Evolutionary conservation across 352 stramenopile genomes (phyloP), one percentile per base, ranked within the genome.

Genomic region (Phytopythium delawarense): DNA sequence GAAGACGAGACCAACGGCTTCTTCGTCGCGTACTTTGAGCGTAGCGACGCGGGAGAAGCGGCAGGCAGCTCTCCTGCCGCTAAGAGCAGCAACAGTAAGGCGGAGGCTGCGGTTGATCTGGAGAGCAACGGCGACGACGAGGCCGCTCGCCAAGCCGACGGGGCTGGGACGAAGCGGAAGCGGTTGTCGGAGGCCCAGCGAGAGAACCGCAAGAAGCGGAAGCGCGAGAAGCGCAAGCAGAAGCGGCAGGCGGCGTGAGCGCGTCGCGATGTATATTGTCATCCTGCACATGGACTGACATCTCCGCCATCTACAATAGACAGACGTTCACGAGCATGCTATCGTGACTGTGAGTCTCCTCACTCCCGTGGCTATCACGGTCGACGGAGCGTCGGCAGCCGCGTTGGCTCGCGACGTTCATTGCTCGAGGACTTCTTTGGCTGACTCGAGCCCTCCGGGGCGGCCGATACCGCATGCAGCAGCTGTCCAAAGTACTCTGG

Each of bases 1-100:
- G 92, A 98, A 52, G 92, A 98, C 73, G 86, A 81, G 46, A 98
- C 96, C 5, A 98, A 98, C 72, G 96, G 96, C 23, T 99, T 99
- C 72, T 99, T 99, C 66, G 95, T 99, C 6, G 84, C 89, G 34
- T 98, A 97, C 71, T 98, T 99, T 73, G 91, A 97, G 63, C 83
- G 94, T 6, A 45, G 65, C 16, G 35, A 32, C n/a, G 37, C 44
- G 2, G 56, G 18, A 30, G 52, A 20, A 5, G 9, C 23, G 57
- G 48, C 28, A 61, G 51, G 21, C 49, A 28, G 5, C 23, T 50
- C 3, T 49, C 57, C 44, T 4, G 21, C 25, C 55, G 53, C 5
- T 15, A 56, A 60, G 23, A 42, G 52, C 13, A 42, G 55, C 13
- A 44, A 6, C 25, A 45, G 48, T 30, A 57, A 59, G 65, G 7